phyloP scores from a whole-genome alignment of 2,329 filamentous ascomycete genomes.

The Sclerotinia trifoliorum region DNA sequence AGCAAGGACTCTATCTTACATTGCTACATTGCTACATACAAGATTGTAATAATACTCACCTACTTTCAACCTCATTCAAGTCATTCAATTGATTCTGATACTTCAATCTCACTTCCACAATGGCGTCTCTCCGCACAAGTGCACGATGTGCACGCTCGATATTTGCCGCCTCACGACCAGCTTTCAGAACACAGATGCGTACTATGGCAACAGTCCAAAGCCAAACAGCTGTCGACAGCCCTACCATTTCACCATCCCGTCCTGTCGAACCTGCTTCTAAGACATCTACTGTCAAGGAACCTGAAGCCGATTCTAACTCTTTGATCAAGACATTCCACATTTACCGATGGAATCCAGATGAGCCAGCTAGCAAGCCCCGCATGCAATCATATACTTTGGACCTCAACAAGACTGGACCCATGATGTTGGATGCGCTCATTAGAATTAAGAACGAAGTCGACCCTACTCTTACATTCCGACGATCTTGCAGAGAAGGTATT shows the following conservation, averaged over 20 bases:
- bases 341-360: constrained; percentile 98
- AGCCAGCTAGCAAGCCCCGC: constrained; percentile 84
- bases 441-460: constrained; percentile 99
- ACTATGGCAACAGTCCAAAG: constrained; percentile 23
- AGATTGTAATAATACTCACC: constrained; percentile 15
- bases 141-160: constrained; percentile 24
- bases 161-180: constrained; percentile 24
- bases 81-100: constrained; percentile 12
- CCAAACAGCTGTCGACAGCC: background rate
- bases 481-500: constrained; percentile 96
- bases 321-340: constrained; percentile 93
- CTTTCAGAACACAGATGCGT: constrained; percentile 26
- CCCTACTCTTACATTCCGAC: constrained; percentile 91
- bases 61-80: background rate
- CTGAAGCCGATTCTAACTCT: constrained; percentile 58
- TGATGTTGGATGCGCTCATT: constrained; percentile 96
- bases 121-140: constrained; percentile 26
- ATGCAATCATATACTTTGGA: constrained; percentile 97
- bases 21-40: constrained; percentile 14
- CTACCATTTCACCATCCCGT: constrained; percentile 26
- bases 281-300: constrained; percentile 42
- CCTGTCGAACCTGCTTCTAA: constrained; percentile 29
- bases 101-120: constrained; percentile 15
- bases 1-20: background rate
- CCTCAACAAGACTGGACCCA: constrained; percentile 97